Base-by-base conservation (phyloP, 2,329 filamentous ascomycete genomes). In the Colletotrichum noveboracense region DNA sequence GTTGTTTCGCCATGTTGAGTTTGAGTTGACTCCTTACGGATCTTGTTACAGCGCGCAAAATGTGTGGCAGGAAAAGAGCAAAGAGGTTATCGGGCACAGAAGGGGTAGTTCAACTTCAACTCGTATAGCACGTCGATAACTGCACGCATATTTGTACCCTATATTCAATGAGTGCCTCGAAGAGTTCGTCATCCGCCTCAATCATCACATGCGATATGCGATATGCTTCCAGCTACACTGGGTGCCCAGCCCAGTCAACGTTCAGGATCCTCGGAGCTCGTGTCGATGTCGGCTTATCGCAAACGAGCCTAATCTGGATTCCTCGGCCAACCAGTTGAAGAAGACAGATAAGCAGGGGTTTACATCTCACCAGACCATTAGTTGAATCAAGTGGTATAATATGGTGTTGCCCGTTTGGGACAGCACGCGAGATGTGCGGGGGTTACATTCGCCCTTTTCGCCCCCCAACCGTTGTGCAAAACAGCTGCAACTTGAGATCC, bases 161-260 rank as follows among this genome's bases (percentile, higher is more conserved):
- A n/a, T 9, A 43, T n/a, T 43, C 18, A 43, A n/a, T 43, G 18
- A n/a, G 18, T 18, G 8, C 16, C 16, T n/a, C 7, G 5, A 18
- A 6, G 3, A 8, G 8, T n/a, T 2, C 8, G 5, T n/a, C 9
- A n/a, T 8, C 38, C 9, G 9, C 18, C 0, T 43, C 38, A 10
- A 43, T 43, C 16, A 43, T 43, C 38, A 43, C 38, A 43, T 43
- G 18, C 38, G 38, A 43, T 43, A 43, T 43, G 8, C 38, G 38
- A 43, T n/a, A 43, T 43, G 16, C 16, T 18, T 43, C 6, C 36
- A 43, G 18, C 16, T 18, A 5, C 14, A 6, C 36, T 10, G 16
- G 36, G 4, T 43, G 8, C 10, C 8, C 8, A 43, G 36, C 36
- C n/a, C 18, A 9, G 6, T 43, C 38, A 43, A 6, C 38, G 18